These are phyloP conservation scores for Debaryomyces prosopidis DNA, from an alignment of 805 yeast genomes.

Conservation along the genomic window DNA sequence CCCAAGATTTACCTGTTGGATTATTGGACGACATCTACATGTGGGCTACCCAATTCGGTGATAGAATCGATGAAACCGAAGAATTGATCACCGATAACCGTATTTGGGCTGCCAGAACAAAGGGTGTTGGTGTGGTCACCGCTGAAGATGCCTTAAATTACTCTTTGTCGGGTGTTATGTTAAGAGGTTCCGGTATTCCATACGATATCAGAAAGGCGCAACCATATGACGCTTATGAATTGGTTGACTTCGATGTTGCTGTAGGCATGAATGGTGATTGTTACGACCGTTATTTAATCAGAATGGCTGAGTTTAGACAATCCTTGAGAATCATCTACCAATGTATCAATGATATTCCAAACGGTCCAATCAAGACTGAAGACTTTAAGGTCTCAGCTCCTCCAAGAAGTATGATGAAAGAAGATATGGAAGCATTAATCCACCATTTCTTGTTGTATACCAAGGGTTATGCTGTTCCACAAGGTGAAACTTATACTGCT, in stretches of 20 bases:
- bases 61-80: constrained; percentile 87
- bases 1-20: constrained; percentile 86
- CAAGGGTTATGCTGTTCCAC: constrained; percentile 86
- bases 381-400: constrained; percentile 86
- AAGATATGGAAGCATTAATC: constrained; percentile 89
- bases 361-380: constrained; percentile 89
- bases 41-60: constrained; percentile 97
- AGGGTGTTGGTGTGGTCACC: constrained; percentile 74
- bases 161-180: constrained; percentile 82
- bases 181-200: constrained; percentile 88
- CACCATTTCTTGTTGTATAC: constrained; percentile 87
- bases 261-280: constrained; percentile 90
- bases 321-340: constrained; percentile 86
- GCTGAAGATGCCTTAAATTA: constrained; percentile 87
- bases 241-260: constrained; percentile 82
- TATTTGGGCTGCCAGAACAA: constrained; percentile 87
- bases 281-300: constrained; percentile 82
- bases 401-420: constrained; percentile 78
- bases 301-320: constrained; percentile 93
- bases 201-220: constrained; percentile 82
- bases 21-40: constrained; percentile 85
- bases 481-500: constrained; percentile 88
- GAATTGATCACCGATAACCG: constrained; percentile 88
- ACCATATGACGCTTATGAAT: constrained; percentile 88
- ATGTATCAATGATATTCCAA: constrained; percentile 88